Evolutionary conservation across 2,329 filamentous ascomycete genomes (phyloP), one percentile per base, ranked within the genome.

Genomic region (Purpureocillium lavendulum): DNA sequence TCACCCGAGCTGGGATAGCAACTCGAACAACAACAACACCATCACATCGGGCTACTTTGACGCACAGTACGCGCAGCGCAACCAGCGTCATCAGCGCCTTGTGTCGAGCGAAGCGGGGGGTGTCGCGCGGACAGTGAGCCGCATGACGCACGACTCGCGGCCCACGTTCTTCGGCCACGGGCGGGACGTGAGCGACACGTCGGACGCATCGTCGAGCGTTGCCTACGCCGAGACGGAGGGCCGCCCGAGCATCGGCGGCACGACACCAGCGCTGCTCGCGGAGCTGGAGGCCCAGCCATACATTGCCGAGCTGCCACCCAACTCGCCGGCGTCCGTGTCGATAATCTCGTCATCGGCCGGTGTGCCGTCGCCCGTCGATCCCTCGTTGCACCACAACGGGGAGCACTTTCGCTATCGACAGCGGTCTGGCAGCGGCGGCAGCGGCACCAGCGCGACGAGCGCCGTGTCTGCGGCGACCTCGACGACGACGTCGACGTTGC

Each of bases 181-280:
- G 34, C 63, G 69, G 2, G 56, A 69, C 6, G 52, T 52, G 33
- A 72, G 67, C 50, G 61, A 68, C 43, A 58, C 61, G 5, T 72
- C 69, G 33, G 67, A 71, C 35, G 52, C 21, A 5, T 26, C 59
- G 4, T 62, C 61, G 32, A 62, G 60, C 33, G 49, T 48, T 4
- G 42, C 11, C 44, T 30, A 33, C 11, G 28, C 16, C 1, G 39
- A 33, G 14, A 4, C 21, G 13, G 26, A 26, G 21, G 21, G 21
- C 21, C 21, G 21, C 10, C 21, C 21, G 21, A 26, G 21, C 21
- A 26, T 26, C 21, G 21, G 21, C 5, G 21, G 21, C 21, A 10
- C 21, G 6, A 9, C 16, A 16, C 50, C 7, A 45, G 28, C 54
- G 3, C 53, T 57, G 1, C 47, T 56, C 5, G 59, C 59, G 3